These are phyloP conservation scores for Moricandia arvensis DNA, from an alignment of 345 rosid species.

Conservation along the genomic window DNA sequence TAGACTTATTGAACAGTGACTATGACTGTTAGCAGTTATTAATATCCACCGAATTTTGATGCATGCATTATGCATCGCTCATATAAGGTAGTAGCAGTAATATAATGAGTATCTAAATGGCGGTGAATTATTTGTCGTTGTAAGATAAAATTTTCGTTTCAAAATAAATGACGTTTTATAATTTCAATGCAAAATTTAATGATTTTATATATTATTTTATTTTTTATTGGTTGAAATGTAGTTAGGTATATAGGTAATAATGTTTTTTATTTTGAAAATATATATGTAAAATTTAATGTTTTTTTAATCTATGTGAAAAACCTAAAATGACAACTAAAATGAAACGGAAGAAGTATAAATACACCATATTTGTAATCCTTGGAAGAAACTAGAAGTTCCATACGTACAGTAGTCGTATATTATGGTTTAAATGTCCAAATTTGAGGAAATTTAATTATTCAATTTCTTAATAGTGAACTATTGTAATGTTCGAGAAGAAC, in stretches of 20 bases:
- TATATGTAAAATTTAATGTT: no score
- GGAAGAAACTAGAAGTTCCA: background rate
- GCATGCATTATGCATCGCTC: background rate
- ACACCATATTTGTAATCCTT: background rate
- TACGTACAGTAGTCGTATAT: background rate
- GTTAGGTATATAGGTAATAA: no score
- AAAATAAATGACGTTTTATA: no score
- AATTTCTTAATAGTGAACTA: background rate
- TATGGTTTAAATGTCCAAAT: constrained; percentile 1
- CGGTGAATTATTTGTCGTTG: constrained; percentile 27
- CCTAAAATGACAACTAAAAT: no score
- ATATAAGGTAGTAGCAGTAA: background rate
- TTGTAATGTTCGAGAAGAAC: background rate
- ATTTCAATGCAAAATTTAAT: no score
- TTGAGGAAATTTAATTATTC: constrained; percentile 4
- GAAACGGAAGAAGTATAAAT: no score
- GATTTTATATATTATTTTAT: no score
- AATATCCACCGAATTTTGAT: constrained; percentile 22
- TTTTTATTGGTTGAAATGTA: no score
- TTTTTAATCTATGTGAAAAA: no score
- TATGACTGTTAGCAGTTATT: background rate
- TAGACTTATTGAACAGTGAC: background rate
- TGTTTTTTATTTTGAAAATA: no score
- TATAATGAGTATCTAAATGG: background rate
- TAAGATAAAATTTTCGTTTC: no score